Percentiles rank a stretch among this genome's conserved stretches.
phyloP scores from a whole-genome alignment of 148 eudicot species.

The Camellia granthamiana region DNA sequence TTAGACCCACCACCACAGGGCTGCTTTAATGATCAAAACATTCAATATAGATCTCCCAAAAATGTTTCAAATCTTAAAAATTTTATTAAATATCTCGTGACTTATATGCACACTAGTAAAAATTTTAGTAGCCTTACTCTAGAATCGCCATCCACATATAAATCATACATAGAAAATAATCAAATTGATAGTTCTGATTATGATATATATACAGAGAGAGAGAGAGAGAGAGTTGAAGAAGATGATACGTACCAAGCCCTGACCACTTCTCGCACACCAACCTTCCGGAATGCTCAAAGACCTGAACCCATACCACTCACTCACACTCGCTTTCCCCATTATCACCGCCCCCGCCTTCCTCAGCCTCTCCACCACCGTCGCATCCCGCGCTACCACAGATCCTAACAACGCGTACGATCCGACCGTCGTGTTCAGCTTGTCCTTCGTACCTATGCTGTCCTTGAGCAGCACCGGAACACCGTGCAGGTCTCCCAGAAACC shows the following conservation, averaged over 20 bases:
- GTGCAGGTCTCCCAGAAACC: constrained; percentile 34
- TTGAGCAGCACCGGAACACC: constrained; percentile 71
- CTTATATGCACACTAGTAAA: no score
- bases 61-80: no score
- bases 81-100: no score
- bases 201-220: no score
- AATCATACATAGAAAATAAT: no score
- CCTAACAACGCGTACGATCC: constrained; percentile 74
- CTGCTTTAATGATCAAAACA: no score
- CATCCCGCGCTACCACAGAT: constrained; percentile 57
- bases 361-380: constrained; percentile 55
- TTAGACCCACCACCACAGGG: no score
- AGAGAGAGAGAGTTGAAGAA: no score
- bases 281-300: constrained; percentile 47
- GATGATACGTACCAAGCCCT: constrained; percentile 34
- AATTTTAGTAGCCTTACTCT: no score
- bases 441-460: constrained; percentile 55
- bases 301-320: constrained; percentile 60
- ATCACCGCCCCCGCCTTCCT: constrained; percentile 54
- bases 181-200: no score
- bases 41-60: no score
- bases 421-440: constrained; percentile 58
- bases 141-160: no score
- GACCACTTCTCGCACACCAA: constrained; percentile 66
- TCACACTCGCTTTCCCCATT: constrained; percentile 60